Percentiles rank a stretch among this genome's conserved stretches.
Evolutionary conservation across 306 rosid species (phyloP).

Genomic region (Rubus parviflorus): DNA sequence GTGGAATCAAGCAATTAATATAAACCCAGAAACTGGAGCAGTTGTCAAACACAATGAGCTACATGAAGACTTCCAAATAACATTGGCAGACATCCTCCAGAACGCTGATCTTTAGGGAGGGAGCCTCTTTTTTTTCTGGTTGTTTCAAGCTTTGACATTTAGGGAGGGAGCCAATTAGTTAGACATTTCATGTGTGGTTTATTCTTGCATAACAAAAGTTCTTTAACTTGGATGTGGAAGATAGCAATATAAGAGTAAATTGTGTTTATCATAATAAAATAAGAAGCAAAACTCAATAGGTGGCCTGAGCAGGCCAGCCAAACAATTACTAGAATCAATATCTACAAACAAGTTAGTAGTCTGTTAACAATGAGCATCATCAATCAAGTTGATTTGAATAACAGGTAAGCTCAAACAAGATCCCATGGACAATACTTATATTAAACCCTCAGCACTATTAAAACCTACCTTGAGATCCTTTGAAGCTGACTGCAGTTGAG

Average conservation of each 20-base stretch:
- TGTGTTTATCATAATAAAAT: too few species aligned
- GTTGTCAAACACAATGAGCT: background rate
- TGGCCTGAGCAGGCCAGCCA: background rate
- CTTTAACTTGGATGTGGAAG: background rate
- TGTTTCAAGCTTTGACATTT: background rate
- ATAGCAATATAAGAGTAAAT: background rate
- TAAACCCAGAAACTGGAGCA: conserved; percentile 11
- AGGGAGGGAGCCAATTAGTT: background rate
- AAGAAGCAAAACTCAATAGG: background rate
- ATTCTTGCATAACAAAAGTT: background rate
- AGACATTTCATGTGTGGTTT: background rate
- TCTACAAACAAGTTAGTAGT: background rate
- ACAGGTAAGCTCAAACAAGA: background rate
- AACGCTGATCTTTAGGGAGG: background rate
- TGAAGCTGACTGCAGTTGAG: conserved; percentile 77
- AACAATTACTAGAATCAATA: background rate
- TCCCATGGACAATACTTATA: background rate
- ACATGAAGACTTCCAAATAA: conserved; percentile 5
- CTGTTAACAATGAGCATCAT: background rate
- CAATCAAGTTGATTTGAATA: background rate
- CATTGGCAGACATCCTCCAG: background rate
- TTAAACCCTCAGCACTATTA: conserved; percentile 1
- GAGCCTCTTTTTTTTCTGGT: background rate
- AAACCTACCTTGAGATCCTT: conserved; percentile 77
- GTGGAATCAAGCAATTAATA: conserved; percentile 3